Conservation (phyloP, 768 basidiomycete species). For the Xerocomellus amylosporus region DNA sequence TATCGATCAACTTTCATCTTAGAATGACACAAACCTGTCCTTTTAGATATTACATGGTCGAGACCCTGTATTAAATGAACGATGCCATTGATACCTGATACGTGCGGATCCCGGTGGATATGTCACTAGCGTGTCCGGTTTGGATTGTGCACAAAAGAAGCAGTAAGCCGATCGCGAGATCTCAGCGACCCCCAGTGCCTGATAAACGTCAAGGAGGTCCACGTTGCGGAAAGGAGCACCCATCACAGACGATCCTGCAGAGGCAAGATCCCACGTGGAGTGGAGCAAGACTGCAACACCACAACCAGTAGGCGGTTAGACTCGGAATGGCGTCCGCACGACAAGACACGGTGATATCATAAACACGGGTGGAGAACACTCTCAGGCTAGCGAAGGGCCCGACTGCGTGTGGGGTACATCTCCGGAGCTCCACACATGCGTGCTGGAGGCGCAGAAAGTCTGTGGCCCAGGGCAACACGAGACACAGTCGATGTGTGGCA, state of each 20-base stretch:
- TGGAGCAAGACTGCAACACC: slow-evolving; percentile 7
- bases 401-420: slow-evolving; percentile 19
- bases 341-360: neutral
- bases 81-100: slow-evolving; percentile 6
- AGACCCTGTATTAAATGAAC: slow-evolving; percentile 16
- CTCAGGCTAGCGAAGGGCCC: too few species aligned
- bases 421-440: slow-evolving; percentile 1
- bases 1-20: slow-evolving; percentile 14
- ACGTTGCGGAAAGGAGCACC: slow-evolving; percentile 15
- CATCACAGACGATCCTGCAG: neutral
- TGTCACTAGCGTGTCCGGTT: neutral
- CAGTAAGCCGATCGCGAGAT: slow-evolving; percentile 18
- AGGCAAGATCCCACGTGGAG: slow-evolving; percentile 17
- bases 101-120: slow-evolving; percentile 2
- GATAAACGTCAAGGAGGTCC: slow-evolving; percentile 5
- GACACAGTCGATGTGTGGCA: neutral
- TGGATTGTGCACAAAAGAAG: slow-evolving; percentile 1
- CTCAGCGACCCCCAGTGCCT: slow-evolving; percentile 23
- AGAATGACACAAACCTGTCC: slow-evolving; percentile 5
- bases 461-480: neutral
- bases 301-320: neutral
- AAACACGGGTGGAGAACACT: neutral
- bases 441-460: neutral
- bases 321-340: slow-evolving; percentile 1
- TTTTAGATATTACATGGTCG: slow-evolving; percentile 3